Conservation (phyloP, 1,139 yeast species). For the Magnusiomyces fungicola region DNA sequence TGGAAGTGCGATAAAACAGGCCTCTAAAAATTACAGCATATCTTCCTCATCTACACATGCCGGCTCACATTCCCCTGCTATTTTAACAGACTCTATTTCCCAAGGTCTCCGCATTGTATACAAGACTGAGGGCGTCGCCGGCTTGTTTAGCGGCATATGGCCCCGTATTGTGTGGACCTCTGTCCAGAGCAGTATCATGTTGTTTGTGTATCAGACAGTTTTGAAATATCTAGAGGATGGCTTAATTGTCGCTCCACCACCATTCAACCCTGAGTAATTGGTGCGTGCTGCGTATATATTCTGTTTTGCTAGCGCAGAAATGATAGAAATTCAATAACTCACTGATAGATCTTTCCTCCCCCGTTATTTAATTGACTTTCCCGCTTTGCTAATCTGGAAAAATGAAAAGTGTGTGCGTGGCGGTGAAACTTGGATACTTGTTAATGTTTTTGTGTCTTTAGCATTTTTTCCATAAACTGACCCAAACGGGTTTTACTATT, state of each 20-base stretch:
- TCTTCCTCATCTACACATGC: constrained; percentile 18
- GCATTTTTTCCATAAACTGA: no score
- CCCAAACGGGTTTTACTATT: no score
- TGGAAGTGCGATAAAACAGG: not conserved
- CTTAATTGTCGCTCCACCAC: not conserved
- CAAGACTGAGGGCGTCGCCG: constrained; percentile 65
- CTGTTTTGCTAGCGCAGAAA: no score
- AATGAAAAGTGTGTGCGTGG: no score
- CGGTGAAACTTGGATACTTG: no score
- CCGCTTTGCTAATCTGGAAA: no score
- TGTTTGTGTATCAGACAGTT: constrained; percentile 63
- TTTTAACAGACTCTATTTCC: constrained; percentile 46
- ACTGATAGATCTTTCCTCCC: no score
- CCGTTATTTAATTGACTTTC: no score
- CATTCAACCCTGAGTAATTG: not conserved
- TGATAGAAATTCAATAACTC: no score
- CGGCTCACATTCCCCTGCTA: constrained; percentile 32
- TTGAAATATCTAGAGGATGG: constrained; percentile 22
- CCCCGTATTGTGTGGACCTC: constrained; percentile 97
- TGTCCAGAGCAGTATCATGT: constrained; percentile 90
- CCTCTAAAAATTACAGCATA: constrained; percentile 15
- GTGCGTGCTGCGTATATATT: no score
- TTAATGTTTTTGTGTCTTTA: no score
- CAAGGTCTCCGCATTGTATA: constrained; percentile 62
- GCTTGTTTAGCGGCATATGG: constrained; percentile 89